Conservation (phyloP, 495 filamentous ascomycete genomes). For the Penicillium steckii region DNA sequence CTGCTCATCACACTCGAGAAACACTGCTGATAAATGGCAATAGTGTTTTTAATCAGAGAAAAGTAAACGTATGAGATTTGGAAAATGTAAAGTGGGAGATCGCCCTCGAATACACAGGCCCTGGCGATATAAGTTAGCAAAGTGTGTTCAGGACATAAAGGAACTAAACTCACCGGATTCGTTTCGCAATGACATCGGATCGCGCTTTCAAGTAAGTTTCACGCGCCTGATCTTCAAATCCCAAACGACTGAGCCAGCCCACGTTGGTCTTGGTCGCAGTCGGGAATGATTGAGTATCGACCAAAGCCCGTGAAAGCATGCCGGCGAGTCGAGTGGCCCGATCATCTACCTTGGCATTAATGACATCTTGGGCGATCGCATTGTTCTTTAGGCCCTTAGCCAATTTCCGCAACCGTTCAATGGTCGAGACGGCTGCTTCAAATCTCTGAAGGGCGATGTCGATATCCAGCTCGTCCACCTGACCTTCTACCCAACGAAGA, state of each 20-base stretch:
- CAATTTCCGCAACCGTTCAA: conserved; percentile 79
- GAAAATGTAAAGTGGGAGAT: conserved; percentile 88
- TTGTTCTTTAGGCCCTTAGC: conserved; percentile 81
- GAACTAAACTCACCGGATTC: conserved; percentile 66
- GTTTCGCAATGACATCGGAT: conserved; percentile 69
- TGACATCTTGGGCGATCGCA: conserved; percentile 79
- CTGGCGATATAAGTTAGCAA: conserved; percentile 48
- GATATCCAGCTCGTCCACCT: conserved; percentile 95
- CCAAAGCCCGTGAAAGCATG: conserved; percentile 69
- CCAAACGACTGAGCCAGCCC: conserved; percentile 77
- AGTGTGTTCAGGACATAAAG: neutral
- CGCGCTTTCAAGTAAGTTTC: conserved; percentile 83
- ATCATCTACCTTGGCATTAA: conserved; percentile 85
- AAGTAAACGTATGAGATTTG: conserved; percentile 97
- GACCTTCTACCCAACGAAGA: conserved; percentile 88
- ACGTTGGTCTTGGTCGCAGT: conserved; percentile 72
- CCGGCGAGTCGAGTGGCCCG: conserved; percentile 76
- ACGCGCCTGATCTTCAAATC: conserved; percentile 84
- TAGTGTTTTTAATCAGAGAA: conserved; percentile 86
- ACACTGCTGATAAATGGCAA: conserved; percentile 82
- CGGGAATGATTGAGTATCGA: conserved; percentile 68
- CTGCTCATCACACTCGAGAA: conserved; percentile 86
- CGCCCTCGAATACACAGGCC: conserved; percentile 90
- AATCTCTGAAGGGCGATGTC: conserved; percentile 90
- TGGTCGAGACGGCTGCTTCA: conserved; percentile 74